A percentile compares a stretch with the other conserved stretches of the same genome.
Conservation (phyloP, 495 filamentous ascomycete genomes). For the Tuber borchii region DNA sequence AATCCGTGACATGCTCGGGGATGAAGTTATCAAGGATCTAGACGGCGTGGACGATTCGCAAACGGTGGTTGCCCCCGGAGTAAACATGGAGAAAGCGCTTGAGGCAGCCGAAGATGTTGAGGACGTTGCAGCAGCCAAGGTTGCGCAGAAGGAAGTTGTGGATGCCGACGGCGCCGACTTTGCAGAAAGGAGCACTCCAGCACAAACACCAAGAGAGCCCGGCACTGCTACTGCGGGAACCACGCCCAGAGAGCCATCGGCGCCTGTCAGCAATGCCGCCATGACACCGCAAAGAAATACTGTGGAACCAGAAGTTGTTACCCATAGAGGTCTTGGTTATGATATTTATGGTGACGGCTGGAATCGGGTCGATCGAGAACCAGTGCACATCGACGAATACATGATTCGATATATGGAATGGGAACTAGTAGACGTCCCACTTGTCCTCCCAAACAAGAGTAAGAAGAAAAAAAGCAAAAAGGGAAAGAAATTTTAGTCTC, state of each 20-base stretch:
- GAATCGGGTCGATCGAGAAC: slow-evolving; percentile 52
- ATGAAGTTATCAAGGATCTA: slow-evolving; percentile 44
- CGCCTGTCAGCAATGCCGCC: slow-evolving; percentile 44
- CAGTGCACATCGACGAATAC: slow-evolving; percentile 71
- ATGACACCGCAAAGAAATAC: slow-evolving; percentile 46
- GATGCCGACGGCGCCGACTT: slow-evolving; percentile 88
- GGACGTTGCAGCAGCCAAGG: slow-evolving; percentile 77
- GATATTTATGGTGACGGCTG: slow-evolving; percentile 43
- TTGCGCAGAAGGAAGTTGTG: slow-evolving; percentile 79
- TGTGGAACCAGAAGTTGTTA: slow-evolving; percentile 33
- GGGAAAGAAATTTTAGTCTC: slow-evolving; percentile 54
- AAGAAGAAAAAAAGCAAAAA: slow-evolving; percentile 71
- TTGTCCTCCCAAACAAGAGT: slow-evolving; percentile 73
- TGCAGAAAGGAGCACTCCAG: slow-evolving; percentile 59
- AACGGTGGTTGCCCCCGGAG: slow-evolving; percentile 57
- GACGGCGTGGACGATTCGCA: slow-evolving; percentile 54
- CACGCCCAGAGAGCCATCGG: slow-evolving; percentile 41
- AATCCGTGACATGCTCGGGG: slow-evolving; percentile 56
- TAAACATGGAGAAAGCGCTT: slow-evolving; percentile 80
- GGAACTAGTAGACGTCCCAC: slow-evolving; percentile 68
- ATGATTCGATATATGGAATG: slow-evolving; percentile 72
- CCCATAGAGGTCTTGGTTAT: slow-evolving; percentile 42
- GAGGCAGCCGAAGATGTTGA: slow-evolving; percentile 88
- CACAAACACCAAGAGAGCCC: slow-evolving; percentile 42
- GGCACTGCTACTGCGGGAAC: slow-evolving; percentile 39